Evolutionary conservation across 2,329 filamentous ascomycete genomes (phyloP).

Genomic region (Sarocladium oryzae): DNA sequence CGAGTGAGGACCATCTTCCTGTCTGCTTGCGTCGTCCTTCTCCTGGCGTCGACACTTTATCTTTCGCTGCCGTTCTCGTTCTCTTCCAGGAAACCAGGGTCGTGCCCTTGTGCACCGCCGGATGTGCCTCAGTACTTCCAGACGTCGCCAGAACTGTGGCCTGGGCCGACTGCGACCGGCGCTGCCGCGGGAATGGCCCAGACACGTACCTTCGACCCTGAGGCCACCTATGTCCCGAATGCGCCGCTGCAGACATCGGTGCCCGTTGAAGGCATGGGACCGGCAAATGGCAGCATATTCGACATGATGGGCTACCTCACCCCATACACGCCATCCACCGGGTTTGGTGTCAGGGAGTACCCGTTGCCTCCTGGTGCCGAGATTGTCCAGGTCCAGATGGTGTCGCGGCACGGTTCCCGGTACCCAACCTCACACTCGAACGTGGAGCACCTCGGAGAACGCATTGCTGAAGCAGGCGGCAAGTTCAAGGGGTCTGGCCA

Average conservation of each 20-base stretch:
- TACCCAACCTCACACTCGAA: conserved; percentile 61
- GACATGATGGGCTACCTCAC: conserved; percentile 60
- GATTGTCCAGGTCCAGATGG: conserved; percentile 64
- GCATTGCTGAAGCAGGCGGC: conserved; percentile 47
- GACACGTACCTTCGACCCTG: conserved; percentile 61
- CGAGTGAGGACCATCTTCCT: conserved; percentile 25
- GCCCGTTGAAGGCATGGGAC: conserved; percentile 54
- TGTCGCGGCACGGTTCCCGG: conserved; percentile 66
- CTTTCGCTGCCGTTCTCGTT: conserved; percentile 27
- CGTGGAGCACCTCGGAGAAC: conserved; percentile 48
- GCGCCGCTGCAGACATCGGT: conserved; percentile 64
- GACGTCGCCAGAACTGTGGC: conserved; percentile 52
- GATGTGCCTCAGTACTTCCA: conserved; percentile 58
- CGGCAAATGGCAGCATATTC: conserved; percentile 60
- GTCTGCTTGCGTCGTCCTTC: conserved; percentile 27
- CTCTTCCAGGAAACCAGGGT: conserved; percentile 14
- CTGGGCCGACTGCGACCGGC: conserved; percentile 66
- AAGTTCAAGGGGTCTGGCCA: conserved; percentile 50
- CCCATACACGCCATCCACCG: conserved; percentile 64
- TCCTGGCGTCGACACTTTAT: conserved; percentile 31
- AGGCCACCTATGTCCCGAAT: conserved; percentile 60
- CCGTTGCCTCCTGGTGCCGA: conserved; percentile 59
- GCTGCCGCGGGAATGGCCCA: conserved; percentile 63
- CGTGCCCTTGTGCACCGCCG: conserved; percentile 25
- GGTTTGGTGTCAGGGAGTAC: conserved; percentile 70